Evolutionary conservation across 495 filamentous ascomycete species (phyloP), one percentile per base, ranked within the genome.

Genomic region (Cercophora samala): DNA sequence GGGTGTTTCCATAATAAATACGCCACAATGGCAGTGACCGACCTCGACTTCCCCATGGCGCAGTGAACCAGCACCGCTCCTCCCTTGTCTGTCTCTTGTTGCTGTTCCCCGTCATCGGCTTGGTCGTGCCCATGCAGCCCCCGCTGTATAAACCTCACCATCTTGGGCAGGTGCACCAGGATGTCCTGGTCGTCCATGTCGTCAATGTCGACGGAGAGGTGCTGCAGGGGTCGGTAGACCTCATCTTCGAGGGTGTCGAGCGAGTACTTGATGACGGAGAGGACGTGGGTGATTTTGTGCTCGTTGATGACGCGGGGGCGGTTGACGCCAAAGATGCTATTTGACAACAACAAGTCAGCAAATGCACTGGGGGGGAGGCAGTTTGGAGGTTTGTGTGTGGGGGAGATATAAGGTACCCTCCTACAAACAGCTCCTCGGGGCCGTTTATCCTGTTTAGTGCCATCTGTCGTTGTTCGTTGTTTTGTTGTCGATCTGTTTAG

Each of bases 11-110:
- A 87, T 73, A 97, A 89, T 62, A 98, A 81, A 78, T 92, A 97
- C 72, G 96, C 93, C 63, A 95, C 84, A 67, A 93, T 83, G 69
- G 93, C 83, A 56, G 93, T 88, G 68, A 93, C 89, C 23, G 93
- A 97, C 60, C 95, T 91, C 62, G 93, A 97, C 79, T 93, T 94
- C 37, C 95, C 95, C 92, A 97, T 96, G 32, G 92, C 93, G 84
- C 95, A 97, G 78, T 79, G 77, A 66, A 82, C 81, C 54, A 80
- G 78, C 56, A 83, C 78, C 22, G 74, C 79, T n/a, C 74, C 74
- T 32, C 11, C 18, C 26, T 42, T 46, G 8, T 19, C 29, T 9
- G 13, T n/a, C 21, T 5, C 26, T 62, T 5, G 3, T 29, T 29
- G 26, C 26, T 29, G 26, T 15, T 60, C 23, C 24, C n/a, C n/a